Conservation (phyloP, 2,329 filamentous ascomycete genomes). For the Ophiostoma angusticollis region DNA sequence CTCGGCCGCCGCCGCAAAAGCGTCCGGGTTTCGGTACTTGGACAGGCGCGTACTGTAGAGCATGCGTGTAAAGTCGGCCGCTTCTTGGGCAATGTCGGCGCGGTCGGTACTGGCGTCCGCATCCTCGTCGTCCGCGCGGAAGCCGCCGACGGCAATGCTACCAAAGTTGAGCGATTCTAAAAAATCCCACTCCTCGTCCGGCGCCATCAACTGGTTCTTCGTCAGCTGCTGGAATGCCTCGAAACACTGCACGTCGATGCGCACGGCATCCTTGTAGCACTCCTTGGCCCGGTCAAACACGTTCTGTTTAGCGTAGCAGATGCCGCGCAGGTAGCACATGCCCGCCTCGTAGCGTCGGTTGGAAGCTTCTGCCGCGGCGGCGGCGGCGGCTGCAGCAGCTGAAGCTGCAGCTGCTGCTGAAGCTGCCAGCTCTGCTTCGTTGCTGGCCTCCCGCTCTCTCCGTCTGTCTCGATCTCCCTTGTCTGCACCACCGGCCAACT, state of each 20-base stretch:
- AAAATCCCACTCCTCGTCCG: constrained; percentile 81
- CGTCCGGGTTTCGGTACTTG: constrained; percentile 79
- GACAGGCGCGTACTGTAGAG: constrained; percentile 91
- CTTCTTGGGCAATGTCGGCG: constrained; percentile 52
- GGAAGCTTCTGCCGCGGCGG: constrained; percentile 12
- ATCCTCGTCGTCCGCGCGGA: constrained; percentile 36
- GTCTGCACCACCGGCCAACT: constrained; percentile 21
- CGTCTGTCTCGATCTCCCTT: constrained; percentile 55
- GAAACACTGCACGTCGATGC: constrained; percentile 95
- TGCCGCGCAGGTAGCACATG: constrained; percentile 90
- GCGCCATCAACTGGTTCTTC: constrained; percentile 85
- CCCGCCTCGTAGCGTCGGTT: constrained; percentile 83
- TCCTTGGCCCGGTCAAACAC: constrained; percentile 94
- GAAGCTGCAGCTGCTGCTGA: constrained; percentile 5
- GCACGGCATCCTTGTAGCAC: constrained; percentile 94
- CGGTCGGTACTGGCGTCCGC: constrained; percentile 10
- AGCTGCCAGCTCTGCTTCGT: background rate
- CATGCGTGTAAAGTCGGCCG: constrained; percentile 87
- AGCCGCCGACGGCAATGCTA: constrained; percentile 53
- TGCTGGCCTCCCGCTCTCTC: constrained; percentile 5
- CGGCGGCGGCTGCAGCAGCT: constrained; percentile 4
- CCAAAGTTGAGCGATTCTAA: constrained; percentile 85
- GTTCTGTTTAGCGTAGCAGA: constrained; percentile 95
- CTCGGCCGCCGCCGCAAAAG: constrained; percentile 76
- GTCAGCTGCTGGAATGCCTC: constrained; percentile 97